phyloP scores from a whole-genome alignment of 2,329 filamentous ascomycete genomes.

The Plenodomus biglobosus region DNA sequence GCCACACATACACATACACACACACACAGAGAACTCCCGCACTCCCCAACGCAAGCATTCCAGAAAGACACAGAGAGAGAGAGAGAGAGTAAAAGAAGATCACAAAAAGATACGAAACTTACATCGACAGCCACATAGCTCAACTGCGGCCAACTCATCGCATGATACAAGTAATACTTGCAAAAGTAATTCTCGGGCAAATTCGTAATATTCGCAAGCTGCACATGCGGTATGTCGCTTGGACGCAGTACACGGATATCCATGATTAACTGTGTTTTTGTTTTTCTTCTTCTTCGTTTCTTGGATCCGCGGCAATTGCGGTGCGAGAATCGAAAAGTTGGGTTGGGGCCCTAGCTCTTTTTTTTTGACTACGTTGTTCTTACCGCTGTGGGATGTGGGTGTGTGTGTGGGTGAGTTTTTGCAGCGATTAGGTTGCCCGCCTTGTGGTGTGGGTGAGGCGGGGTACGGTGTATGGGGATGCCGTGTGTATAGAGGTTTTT shows the following conservation, averaged over 20 bases:
- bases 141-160: constrained; percentile 95
- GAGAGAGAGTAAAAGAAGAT: no score
- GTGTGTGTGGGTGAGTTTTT: neutral
- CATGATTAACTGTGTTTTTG: constrained; percentile 61
- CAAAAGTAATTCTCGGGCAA: constrained; percentile 99
- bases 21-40: no score
- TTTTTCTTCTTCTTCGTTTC: no score
- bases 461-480: neutral
- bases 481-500: no score
- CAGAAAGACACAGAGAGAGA: no score
- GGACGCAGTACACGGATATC: constrained; percentile 86
- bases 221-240: constrained; percentile 85
- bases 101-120: constrained; percentile 23
- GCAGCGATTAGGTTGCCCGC: neutral
- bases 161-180: constrained; percentile 99
- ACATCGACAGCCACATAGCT: constrained; percentile 92
- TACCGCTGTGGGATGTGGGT: no score
- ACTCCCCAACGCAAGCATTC: no score
- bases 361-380: no score
- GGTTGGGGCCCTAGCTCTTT: no score
- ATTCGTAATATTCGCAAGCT: constrained; percentile 98
- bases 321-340: no score
- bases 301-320: no score
- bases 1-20: no score
- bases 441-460: neutral